Base-by-base conservation (phyloP, 768 basidiomycete species). In the Russula earlei region DNA sequence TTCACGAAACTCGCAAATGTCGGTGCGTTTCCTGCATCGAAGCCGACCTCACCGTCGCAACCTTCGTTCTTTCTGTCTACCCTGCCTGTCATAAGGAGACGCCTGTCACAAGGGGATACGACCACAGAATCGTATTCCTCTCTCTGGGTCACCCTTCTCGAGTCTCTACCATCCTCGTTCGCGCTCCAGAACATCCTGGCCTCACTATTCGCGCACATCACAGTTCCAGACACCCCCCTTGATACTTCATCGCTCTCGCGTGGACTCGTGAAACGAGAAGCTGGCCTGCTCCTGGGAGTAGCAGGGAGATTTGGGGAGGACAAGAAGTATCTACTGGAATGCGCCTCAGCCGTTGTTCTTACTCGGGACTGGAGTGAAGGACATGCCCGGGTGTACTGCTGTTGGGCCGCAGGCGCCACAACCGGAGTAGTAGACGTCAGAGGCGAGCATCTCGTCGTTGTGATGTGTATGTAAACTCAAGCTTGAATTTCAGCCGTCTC, bases 61-160 rank as follows among this genome's bases (percentile, higher is more conserved):
- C 74, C 83, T 6, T 89, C 85, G 1, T 91, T 91, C 71, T 90
- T 87, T 68, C 66, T 69, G 25, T 66, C 74, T 2, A 73, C 71
- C 3, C 67, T 84, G 31, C 73, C 78, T 7, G 69, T 66, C 12
- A 78, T 89, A 42, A 78, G 77, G 27, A 42, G 54, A 20, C 72
- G 73, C 22, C 61, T 80, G 10, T 54, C 54, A 37, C 55, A 49
- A 36, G 52, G 58, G 37, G 64, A 66, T 15, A 61, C 59, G 6
- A 58, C 64, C 41, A 49, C 54, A 11, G 41, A 61, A 1, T 52
- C 64, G 4, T 88, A 85, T 67, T 74, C 72, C 29, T 61, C 63
- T 17, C 67, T 75, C 27, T 87, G 84, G 84, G 67, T 68, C 15
- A 67, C 68, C 7, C 54, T 80, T 19, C 63, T 84, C 36, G 68